These are phyloP conservation scores for Scheffersomyces parashehatae DNA, from an alignment of 1,139 yeast genomes.

Conservation along the genomic window DNA sequence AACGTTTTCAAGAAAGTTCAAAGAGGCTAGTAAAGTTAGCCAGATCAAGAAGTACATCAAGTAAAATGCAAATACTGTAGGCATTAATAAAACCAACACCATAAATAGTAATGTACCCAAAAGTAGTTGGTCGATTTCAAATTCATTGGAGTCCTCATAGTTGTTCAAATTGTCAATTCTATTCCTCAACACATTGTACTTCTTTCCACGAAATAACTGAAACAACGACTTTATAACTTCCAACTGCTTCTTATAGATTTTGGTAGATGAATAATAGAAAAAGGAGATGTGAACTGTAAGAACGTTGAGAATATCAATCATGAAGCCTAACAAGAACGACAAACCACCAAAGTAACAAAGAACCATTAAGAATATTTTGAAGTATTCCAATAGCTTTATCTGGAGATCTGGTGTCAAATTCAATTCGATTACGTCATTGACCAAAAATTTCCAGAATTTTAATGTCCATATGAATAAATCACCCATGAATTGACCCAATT, in stretches of 20 bases:
- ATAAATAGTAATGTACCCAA: slow-evolving; percentile 89
- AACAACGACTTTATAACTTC: slow-evolving; percentile 70
- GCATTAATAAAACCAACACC: slow-evolving; percentile 72
- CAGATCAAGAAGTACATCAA: slow-evolving; percentile 66
- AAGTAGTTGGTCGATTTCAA: slow-evolving; percentile 82
- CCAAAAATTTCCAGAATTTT: slow-evolving; percentile 56
- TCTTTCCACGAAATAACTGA: slow-evolving; percentile 86
- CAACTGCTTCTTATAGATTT: slow-evolving; percentile 75
- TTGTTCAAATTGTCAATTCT: slow-evolving; percentile 67
- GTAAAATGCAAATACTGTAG: slow-evolving; percentile 87
- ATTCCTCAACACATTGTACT: slow-evolving; percentile 76
- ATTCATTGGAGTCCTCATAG: slow-evolving; percentile 31
- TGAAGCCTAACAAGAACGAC: slow-evolving; percentile 65
- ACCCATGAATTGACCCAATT: slow-evolving; percentile 82
- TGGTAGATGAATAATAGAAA: slow-evolving; percentile 77
- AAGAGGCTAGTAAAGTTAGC: slow-evolving; percentile 47
- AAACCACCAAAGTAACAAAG: slow-evolving; percentile 58
- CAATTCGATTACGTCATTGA: slow-evolving; percentile 11
- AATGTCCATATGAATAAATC: slow-evolving; percentile 86
- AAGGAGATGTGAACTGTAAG: slow-evolving; percentile 72
- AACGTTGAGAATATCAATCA: slow-evolving; percentile 64
- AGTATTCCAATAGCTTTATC: slow-evolving; percentile 6
- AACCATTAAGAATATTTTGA: slow-evolving; percentile 14
- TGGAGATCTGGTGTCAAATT: background rate
- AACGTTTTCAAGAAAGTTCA: slow-evolving; percentile 59